Evolutionary conservation across 495 filamentous ascomycete species (phyloP).

Genomic region (Talaromyces liani): DNA sequence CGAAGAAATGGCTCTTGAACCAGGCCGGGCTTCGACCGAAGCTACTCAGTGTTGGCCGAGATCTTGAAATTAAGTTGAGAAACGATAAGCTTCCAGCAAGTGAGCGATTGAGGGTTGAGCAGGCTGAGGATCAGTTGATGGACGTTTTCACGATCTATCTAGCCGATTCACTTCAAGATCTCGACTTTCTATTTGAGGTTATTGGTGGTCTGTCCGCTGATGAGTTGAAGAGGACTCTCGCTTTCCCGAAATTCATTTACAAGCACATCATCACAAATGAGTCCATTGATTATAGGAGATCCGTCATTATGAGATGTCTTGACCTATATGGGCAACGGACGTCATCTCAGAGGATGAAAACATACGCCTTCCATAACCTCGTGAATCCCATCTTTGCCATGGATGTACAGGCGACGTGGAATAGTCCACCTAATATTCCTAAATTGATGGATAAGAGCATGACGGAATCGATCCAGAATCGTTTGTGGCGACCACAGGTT

Average conservation of each 20-base stretch:
- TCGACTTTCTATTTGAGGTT: conserved; percentile 82
- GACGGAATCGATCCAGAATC: conserved; percentile 85
- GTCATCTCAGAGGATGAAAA: conserved; percentile 80
- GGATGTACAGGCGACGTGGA: conserved; percentile 69
- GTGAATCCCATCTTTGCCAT: conserved; percentile 96
- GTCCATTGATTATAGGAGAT: conserved; percentile 83
- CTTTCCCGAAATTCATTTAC: conserved; percentile 78
- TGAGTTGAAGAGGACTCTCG: conserved; percentile 68
- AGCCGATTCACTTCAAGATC: conserved; percentile 62
- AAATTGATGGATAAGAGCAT: conserved; percentile 81
- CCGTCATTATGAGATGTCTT: conserved; percentile 75
- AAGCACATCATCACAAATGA: conserved; percentile 72
- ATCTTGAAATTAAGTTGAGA: conserved; percentile 63
- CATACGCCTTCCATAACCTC: conserved; percentile 83
- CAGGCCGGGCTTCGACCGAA: conserved; percentile 64
- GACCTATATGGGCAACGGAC: conserved; percentile 75
- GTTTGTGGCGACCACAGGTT: conserved; percentile 87
- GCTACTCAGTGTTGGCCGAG: conserved; percentile 60
- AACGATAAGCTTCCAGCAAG: conserved; percentile 57
- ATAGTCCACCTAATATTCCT: conserved; percentile 49
- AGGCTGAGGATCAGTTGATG: conserved; percentile 85
- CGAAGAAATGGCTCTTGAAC: conserved; percentile 68
- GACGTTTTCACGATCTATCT: conserved; percentile 75
- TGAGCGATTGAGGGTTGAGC: conserved; percentile 79
- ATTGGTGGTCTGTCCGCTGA: conserved; percentile 79